Evolutionary conservation across 306 rosid genomes (phyloP), one percentile per base, ranked within the genome.

Genomic region (Malus fusca): DNA sequence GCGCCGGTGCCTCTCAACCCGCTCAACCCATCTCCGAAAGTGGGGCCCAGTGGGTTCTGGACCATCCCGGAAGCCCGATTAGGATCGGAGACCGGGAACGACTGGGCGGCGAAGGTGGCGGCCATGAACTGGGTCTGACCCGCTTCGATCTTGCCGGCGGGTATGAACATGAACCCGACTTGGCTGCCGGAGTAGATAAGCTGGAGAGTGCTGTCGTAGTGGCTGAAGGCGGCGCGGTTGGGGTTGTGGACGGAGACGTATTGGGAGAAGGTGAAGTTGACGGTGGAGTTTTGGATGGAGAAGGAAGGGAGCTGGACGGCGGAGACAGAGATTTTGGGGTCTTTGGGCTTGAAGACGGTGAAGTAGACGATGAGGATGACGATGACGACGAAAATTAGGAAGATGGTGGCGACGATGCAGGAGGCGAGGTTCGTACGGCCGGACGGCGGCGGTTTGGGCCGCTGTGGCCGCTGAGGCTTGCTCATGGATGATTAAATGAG

Each of bases 341-440:
- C 88, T 23, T 89, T 88, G 2, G 97, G 97, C 66, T 90, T 95
- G 85, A 95, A 95, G 55, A 92, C 81, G 14, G 90, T 85, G 84
- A 88, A 90, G 85, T 90, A 94, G 68, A 94, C 89, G 17, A 89
- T 79, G 78, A 88, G 83, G 68, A 81, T 17, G 42, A 85, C 69
- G 64, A 92, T 86, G 60, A 92, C 26, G 3, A 92, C 21, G 87
- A 92, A 87, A 31, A 87, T 33, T 11, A 95, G 72, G 90, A 92
- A 92, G 70, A 92, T 65, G 10, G 95, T 85, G 69, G 98, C 98
- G 1, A 92, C 97, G 5, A 88, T 37, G 78, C 98, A 95, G 0
- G 98, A 95, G 1, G 98, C 98, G 0, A 95, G 75, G 93, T 92
- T 95, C n/a, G 97, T 90, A 8, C 95, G 84, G 21, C 90, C 98